Percentiles rank a stretch among this genome's conserved stretches.
Evolutionary conservation across 2,329 filamentous ascomycete genomes (phyloP).

Genomic region (Penicillium sp.): DNA sequence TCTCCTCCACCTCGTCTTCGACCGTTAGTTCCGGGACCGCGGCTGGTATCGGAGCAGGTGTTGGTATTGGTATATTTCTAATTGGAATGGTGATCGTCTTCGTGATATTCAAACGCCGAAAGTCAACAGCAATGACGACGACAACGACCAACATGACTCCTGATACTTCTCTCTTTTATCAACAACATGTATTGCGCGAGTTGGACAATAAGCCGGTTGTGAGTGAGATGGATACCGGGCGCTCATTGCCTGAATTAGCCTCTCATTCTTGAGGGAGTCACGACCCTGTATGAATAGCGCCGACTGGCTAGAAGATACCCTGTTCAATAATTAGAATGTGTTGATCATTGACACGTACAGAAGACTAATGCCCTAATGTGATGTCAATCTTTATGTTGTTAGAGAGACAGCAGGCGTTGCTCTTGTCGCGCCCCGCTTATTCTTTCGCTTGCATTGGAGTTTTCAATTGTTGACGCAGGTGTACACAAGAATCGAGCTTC

Average conservation of each 20-base stretch:
- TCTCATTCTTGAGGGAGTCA: too few relatives aligned
- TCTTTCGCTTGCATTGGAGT: constrained; percentile 49
- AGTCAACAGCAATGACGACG: neutral
- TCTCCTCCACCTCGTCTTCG: neutral
- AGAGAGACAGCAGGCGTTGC: constrained; percentile 50
- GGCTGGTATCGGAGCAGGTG: neutral
- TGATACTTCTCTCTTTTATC: neutral
- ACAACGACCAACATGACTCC: neutral
- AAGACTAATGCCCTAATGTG: constrained; percentile 48
- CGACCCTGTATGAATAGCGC: too few relatives aligned
- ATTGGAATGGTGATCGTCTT: neutral
- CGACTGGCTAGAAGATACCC: too few relatives aligned
- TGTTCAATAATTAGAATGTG: too few relatives aligned
- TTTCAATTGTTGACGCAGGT: constrained; percentile 52
- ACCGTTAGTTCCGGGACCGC: neutral
- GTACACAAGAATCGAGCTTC: constrained; percentile 60
- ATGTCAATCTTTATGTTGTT: constrained; percentile 49
- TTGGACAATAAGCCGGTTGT: neutral
- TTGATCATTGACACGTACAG: too few relatives aligned
- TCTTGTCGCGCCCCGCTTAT: constrained; percentile 50
- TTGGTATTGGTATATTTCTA: neutral
- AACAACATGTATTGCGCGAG: neutral
- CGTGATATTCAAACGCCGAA: neutral
- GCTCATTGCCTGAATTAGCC: neutral
- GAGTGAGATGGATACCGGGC: neutral